Percentiles rank a stretch among this genome's conserved stretches.
phyloP scores from a whole-genome alignment of 2,329 filamentous ascomycete species.

The Trichoderma semiorbis region DNA sequence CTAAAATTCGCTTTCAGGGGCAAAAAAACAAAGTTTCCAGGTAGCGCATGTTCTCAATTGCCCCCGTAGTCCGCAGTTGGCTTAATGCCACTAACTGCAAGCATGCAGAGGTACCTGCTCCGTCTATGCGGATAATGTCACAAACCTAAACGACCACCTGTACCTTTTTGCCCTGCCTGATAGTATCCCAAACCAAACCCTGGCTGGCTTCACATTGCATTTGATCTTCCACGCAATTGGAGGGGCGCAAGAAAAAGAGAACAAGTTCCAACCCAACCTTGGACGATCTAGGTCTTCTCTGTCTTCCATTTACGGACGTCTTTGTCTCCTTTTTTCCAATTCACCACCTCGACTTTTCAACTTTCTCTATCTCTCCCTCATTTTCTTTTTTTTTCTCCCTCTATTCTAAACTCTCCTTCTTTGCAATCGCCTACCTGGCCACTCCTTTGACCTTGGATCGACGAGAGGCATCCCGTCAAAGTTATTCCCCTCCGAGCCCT shows the following conservation, averaged over 20 bases:
- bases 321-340: not conserved
- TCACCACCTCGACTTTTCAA: not conserved
- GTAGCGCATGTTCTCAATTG: not conserved
- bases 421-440: not conserved
- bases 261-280: not conserved
- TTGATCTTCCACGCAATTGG: not conserved
- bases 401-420: not conserved
- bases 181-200: not conserved
- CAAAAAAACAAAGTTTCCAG: not conserved
- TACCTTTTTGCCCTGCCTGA: not conserved
- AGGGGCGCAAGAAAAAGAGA: not conserved
- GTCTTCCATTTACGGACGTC: not conserved
- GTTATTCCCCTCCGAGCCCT: conserved; percentile 15
- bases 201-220: not conserved
- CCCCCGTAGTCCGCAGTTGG: not conserved
- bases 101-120: not conserved
- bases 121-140: not conserved
- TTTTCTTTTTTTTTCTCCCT: not conserved
- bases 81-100: not conserved
- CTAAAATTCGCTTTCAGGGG: not conserved
- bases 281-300: not conserved
- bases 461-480: conserved; percentile 11
- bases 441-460: not conserved
- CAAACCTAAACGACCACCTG: not conserved
- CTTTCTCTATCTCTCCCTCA: not conserved